Evolutionary conservation across 2,329 filamentous ascomycete species (phyloP).

Genomic region (Colletotrichum musicola): DNA sequence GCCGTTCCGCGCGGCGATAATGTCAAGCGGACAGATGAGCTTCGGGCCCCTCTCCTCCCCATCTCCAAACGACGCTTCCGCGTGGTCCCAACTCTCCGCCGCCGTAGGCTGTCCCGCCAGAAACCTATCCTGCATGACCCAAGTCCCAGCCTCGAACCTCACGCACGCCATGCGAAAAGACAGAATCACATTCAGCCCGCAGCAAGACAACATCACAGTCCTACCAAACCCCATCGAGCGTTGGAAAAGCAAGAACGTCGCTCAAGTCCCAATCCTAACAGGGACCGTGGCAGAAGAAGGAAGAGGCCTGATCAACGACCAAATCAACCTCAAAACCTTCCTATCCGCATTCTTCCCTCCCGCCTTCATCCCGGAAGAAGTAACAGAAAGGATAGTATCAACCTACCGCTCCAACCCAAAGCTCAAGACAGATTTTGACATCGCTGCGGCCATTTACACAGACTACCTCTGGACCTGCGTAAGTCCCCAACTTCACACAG

Average conservation of each 20-base stretch:
- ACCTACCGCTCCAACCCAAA: conserved; percentile 37
- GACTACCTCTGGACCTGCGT: conserved; percentile 46
- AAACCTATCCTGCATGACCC: conserved; percentile 43
- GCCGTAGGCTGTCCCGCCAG: conserved; percentile 39
- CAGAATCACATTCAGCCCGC: conserved; percentile 30
- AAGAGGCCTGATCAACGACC: conserved; percentile 41
- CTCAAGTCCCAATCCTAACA: conserved; percentile 43
- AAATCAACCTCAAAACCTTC: conserved; percentile 42
- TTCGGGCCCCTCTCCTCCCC: conserved; percentile 41
- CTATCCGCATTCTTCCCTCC: conserved; percentile 38
- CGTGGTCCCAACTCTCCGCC: conserved; percentile 40
- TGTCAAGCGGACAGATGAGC: conserved; percentile 47
- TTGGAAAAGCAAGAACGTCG: conserved; percentile 40
- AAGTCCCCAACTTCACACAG: conserved; percentile 30
- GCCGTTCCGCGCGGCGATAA: conserved; percentile 45
- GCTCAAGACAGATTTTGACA: conserved; percentile 43
- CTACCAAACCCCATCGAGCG: conserved; percentile 35
- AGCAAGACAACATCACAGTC: conserved; percentile 42
- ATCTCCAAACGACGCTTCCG: conserved; percentile 1
- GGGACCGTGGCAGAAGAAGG: conserved; percentile 45
- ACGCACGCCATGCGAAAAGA: conserved; percentile 34
- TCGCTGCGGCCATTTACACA: conserved; percentile 44
- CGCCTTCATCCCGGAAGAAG: background rate
- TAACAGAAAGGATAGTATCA: conserved; percentile 34
- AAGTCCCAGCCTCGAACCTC: conserved; percentile 37